Evolutionary conservation across 495 filamentous ascomycete species (phyloP).

Genomic region (Hypoxylon lienhwacheense): DNA sequence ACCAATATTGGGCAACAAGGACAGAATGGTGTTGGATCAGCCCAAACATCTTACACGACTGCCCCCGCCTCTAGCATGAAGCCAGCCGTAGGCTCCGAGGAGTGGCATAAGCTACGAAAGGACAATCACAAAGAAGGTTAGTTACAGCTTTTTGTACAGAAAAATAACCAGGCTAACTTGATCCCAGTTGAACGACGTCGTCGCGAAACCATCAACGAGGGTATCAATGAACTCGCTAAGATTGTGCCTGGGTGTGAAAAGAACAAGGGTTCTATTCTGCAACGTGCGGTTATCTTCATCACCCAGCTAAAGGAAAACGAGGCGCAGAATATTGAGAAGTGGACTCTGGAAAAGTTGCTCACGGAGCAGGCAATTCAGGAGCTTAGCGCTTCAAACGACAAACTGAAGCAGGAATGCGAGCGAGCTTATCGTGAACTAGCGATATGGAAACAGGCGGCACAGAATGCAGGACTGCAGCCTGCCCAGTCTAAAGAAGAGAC

Average conservation of each 20-base stretch:
- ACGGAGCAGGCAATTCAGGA: conserved; percentile 93
- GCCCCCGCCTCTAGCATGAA: conserved; percentile 54
- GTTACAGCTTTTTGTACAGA: conserved; percentile 28
- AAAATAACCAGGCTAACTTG: conserved; percentile 7
- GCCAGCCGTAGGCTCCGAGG: conserved; percentile 89
- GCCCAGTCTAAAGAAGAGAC: conserved; percentile 47
- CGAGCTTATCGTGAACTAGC: conserved; percentile 73
- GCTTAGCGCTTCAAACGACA: conserved; percentile 83
- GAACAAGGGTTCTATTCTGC: conserved; percentile 96
- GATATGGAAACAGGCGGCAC: conserved; percentile 82
- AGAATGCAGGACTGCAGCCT: conserved; percentile 68
- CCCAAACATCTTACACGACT: conserved; percentile 30
- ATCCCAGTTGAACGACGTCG: conserved; percentile 87
- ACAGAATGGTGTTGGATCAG: conserved; percentile 37
- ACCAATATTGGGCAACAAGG: conserved; percentile 27
- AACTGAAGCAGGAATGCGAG: conserved; percentile 78
- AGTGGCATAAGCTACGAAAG: conserved; percentile 96
- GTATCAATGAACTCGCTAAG: conserved; percentile 96
- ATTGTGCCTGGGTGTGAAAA: conserved; percentile 98
- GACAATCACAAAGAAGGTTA: conserved; percentile 99
- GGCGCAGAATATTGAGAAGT: conserved; percentile 89
- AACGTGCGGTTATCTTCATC: conserved; percentile 93
- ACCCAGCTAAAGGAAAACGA: conserved; percentile 93
- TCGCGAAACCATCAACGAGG: conserved; percentile 98
- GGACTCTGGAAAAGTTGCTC: conserved; percentile 93